Evolutionary conservation across 305 asterid genomes (phyloP).

Genomic region (Fraxinus baroniana): DNA sequence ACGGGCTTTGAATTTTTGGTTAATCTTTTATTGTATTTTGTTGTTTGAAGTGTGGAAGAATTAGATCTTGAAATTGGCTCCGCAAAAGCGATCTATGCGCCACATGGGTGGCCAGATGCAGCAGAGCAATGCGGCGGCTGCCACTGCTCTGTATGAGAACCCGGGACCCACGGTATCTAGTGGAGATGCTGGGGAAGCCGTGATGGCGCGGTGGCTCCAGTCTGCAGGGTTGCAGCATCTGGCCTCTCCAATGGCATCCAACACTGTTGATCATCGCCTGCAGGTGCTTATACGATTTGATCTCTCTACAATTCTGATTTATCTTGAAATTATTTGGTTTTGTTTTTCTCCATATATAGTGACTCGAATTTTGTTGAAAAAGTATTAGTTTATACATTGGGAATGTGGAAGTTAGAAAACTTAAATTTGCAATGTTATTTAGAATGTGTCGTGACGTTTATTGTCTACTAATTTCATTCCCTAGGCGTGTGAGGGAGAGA

Average conservation of each 20-base stretch:
- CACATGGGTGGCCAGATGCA: slow-evolving; percentile 99
- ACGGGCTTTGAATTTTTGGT: neutral
- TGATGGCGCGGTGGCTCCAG: slow-evolving; percentile 83
- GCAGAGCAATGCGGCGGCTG: slow-evolving; percentile 86
- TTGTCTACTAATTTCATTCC: slow-evolving; percentile 3
- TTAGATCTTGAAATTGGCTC: slow-evolving; percentile 93
- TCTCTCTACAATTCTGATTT: neutral
- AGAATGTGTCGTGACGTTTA: neutral
- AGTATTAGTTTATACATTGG: neutral
- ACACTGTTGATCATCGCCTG: slow-evolving; percentile 43
- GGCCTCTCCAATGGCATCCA: slow-evolving; percentile 53
- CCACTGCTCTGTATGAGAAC: slow-evolving; percentile 90
- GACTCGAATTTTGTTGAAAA: neutral
- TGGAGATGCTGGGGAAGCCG: slow-evolving; percentile 90
- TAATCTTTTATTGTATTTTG: slow-evolving; percentile 13
- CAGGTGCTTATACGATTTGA: slow-evolving; percentile 33
- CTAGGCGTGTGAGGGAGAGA: neutral
- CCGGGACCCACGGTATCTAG: slow-evolving; percentile 72
- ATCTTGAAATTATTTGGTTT: neutral
- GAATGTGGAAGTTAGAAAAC: neutral
- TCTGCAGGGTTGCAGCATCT: slow-evolving; percentile 65
- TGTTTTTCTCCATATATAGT: neutral
- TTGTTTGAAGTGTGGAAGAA: slow-evolving; percentile 38
- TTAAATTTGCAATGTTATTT: neutral
- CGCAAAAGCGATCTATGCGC: slow-evolving; percentile 95